These are phyloP conservation scores for Tuber indicum DNA, from an alignment of 495 filamentous ascomycete genomes.

Conservation along the genomic window DNA sequence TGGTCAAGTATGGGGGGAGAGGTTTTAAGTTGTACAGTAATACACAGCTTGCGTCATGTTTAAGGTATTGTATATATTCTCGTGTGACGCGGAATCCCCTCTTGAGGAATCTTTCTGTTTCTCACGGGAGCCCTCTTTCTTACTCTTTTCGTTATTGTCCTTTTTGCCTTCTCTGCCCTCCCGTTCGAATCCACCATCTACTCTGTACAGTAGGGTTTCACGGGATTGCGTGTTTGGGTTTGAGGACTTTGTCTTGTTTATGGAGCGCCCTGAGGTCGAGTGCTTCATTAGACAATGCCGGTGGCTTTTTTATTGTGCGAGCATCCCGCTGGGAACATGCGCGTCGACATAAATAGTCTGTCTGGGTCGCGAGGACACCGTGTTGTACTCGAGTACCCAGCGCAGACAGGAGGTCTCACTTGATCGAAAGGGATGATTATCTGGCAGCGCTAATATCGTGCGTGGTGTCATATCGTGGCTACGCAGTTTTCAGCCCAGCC, in stretches of 20 bases:
- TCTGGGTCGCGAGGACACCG: neutral
- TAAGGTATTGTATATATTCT: neutral
- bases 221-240: neutral
- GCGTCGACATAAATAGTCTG: neutral
- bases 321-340: constrained; percentile 1
- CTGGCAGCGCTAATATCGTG: neutral
- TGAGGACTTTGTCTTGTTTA: neutral
- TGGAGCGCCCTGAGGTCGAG: neutral
- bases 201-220: neutral
- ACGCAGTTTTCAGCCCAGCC: neutral
- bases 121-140: neutral
- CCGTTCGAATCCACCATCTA: neutral
- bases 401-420: neutral
- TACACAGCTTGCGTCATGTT: neutral
- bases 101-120: neutral
- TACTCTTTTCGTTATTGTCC: neutral
- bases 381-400: neutral
- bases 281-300: neutral
- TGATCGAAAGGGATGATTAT: neutral
- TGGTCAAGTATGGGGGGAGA: neutral
- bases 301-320: neutral
- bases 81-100: neutral
- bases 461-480: constrained; percentile 2
- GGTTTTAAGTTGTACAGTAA: neutral
- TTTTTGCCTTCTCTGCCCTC: neutral